Evolutionary conservation across 208 protist genomes (phyloP).

Genomic region (Crithidia fasciculata): DNA sequence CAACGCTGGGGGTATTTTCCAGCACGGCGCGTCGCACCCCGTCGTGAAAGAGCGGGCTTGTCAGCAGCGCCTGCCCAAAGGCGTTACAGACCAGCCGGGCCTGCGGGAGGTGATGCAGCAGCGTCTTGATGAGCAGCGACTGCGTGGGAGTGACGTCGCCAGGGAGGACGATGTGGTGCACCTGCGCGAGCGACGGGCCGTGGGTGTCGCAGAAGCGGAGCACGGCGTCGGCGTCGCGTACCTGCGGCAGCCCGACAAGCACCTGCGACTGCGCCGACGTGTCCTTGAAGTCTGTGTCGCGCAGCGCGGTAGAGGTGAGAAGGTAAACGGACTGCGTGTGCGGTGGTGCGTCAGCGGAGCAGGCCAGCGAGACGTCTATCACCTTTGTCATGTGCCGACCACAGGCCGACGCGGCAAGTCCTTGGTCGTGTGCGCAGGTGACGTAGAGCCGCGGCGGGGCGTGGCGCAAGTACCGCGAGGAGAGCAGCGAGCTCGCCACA

Average conservation of each 20-base stretch:
- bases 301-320: slow-evolving; percentile 51
- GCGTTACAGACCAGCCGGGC: slow-evolving; percentile 56
- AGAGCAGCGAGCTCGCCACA: slow-evolving; percentile 11
- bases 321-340: slow-evolving; percentile 69
- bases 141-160: slow-evolving; percentile 49
- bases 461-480: slow-evolving; percentile 62
- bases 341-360: slow-evolving; percentile 18
- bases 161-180: slow-evolving; percentile 60
- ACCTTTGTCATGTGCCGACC: slow-evolving; percentile 69
- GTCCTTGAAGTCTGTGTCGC: slow-evolving; percentile 53
- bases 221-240: slow-evolving; percentile 40
- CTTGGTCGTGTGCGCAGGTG: slow-evolving; percentile 48
- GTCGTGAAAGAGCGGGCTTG: slow-evolving; percentile 69
- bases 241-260: slow-evolving; percentile 64
- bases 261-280: slow-evolving; percentile 36
- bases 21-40: slow-evolving; percentile 52
- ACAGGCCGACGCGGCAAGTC: neutral
- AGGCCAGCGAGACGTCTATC: slow-evolving; percentile 43
- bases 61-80: slow-evolving; percentile 63
- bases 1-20: slow-evolving; percentile 39
- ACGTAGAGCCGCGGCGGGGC: slow-evolving; percentile 74
- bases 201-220: slow-evolving; percentile 50
- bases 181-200: slow-evolving; percentile 34
- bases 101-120: slow-evolving; percentile 43
- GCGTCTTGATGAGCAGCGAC: slow-evolving; percentile 36